Conservation (phyloP, 2,329 filamentous ascomycete genomes). For the Clarireedia monteithiana region DNA sequence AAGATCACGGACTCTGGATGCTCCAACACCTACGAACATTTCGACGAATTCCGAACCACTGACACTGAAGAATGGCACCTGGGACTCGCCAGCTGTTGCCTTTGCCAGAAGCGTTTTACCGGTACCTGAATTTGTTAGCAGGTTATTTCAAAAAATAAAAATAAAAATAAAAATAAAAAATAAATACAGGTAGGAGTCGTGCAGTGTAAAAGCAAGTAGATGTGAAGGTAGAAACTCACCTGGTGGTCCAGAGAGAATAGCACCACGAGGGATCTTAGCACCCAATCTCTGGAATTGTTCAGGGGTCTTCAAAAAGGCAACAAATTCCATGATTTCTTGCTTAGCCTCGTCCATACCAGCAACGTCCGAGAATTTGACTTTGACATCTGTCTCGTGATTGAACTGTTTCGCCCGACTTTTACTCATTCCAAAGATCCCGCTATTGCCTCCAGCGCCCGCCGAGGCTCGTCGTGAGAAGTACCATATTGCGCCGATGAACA, state of each 20-base stretch:
- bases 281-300: slow-evolving; percentile 88
- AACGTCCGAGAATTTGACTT: slow-evolving; percentile 94
- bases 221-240: too few relatives aligned
- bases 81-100: slow-evolving; percentile 93
- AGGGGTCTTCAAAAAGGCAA: slow-evolving; percentile 91
- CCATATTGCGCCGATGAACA: slow-evolving; percentile 76
- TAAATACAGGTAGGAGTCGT: too few relatives aligned
- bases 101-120: slow-evolving; percentile 97
- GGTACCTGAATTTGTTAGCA: slow-evolving; percentile 49
- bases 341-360: slow-evolving; percentile 98
- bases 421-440: slow-evolving; percentile 90
- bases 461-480: slow-evolving; percentile 72
- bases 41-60: slow-evolving; percentile 98
- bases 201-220: too few relatives aligned
- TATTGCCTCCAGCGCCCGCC: slow-evolving; percentile 55
- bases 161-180: too few relatives aligned
- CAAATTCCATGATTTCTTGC: slow-evolving; percentile 98
- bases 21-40: slow-evolving; percentile 99
- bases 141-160: too few relatives aligned
- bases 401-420: slow-evolving; percentile 95
- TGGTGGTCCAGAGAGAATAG: slow-evolving; percentile 92
- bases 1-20: slow-evolving; percentile 87
- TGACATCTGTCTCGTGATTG: slow-evolving; percentile 93
- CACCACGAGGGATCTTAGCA: slow-evolving; percentile 94
- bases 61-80: slow-evolving; percentile 96